These are phyloP conservation scores for Aristolochia fimbriata DNA, from an alignment of 164 flowering plant species.

Conservation along the genomic window DNA sequence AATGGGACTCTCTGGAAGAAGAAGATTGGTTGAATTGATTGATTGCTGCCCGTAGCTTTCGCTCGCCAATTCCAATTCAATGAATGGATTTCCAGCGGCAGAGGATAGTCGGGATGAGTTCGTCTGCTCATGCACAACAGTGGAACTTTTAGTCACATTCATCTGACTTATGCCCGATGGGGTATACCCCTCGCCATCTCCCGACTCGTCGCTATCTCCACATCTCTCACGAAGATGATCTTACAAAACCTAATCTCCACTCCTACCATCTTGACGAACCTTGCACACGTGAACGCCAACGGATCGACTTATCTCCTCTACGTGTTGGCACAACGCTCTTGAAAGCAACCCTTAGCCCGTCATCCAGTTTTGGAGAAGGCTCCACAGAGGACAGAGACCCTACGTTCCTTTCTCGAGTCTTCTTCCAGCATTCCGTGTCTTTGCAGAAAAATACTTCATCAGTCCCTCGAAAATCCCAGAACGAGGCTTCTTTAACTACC, in stretches of 20 bases:
- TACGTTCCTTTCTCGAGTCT: no score
- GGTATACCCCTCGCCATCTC: background rate
- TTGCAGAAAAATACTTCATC: no score
- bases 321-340: background rate
- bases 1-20: no score
- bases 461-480: no score
- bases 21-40: no score
- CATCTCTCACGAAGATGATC: background rate
- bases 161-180: slow-evolving; percentile 1
- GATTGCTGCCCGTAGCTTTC: background rate
- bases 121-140: background rate
- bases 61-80: background rate
- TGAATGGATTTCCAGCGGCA: no score
- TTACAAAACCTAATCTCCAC: background rate
- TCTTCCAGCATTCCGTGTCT: no score
- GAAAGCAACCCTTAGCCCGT: background rate
- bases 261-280: background rate
- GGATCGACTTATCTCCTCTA: background rate
- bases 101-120: no score
- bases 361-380: background rate
- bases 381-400: no score
- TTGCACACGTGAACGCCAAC: slow-evolving; percentile 3
- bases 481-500: background rate
- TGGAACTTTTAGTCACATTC: background rate
- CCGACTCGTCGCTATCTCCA: background rate